Base-by-base conservation (phyloP, 441 rosid species). In the Lepidium campestre region DNA sequence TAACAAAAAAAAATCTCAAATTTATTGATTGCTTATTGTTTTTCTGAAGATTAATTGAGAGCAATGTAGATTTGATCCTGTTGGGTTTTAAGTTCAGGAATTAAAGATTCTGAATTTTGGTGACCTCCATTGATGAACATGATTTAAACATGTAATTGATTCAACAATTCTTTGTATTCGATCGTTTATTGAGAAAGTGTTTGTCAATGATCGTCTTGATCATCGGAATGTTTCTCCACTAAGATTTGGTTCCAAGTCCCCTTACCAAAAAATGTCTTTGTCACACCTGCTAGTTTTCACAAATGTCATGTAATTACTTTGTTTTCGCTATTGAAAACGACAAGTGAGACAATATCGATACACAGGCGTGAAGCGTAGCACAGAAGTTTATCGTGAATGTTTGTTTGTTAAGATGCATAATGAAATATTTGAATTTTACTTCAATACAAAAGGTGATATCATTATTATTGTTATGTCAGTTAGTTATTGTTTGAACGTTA, bases 381-480 rank as follows among this genome's bases (percentile, higher is more conserved):
- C 45, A 47, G 1, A 64, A 63, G 70, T 48, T 57, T 56, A 63
- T 55, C 15, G 70, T 62, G 64, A 39, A 46, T 63, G 70, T 57
- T 64, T 63, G 70, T 57, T 64, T 11, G 70, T 71, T 71, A 64
- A 57, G 64, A 57, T 22, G 39, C 54, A 64, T 71, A 1, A 71
- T 71, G 39, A 48, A 14, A n/a, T 0, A 36, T 56, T 17, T 65
- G 17, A 71, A 64, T 20, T 10, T 57, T 29, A 10, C 54, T 57
- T 11, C 29, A 37, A 19, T 41, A 27, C 42, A 25, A 44, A 70
- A 70, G 9, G 8, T 44, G 11, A 44, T n/a, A 29, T 29, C 45
- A 27, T 45, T 36, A 19, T 46, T 71, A 36, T 60, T 70, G 35
- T n/a, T 11, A 10, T 70, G 35, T 10, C 14, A 10, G 64, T 71